These are phyloP conservation scores for Pythium rishiriense DNA, from an alignment of 352 stramenopile genomes.

Conservation along the genomic window DNA sequence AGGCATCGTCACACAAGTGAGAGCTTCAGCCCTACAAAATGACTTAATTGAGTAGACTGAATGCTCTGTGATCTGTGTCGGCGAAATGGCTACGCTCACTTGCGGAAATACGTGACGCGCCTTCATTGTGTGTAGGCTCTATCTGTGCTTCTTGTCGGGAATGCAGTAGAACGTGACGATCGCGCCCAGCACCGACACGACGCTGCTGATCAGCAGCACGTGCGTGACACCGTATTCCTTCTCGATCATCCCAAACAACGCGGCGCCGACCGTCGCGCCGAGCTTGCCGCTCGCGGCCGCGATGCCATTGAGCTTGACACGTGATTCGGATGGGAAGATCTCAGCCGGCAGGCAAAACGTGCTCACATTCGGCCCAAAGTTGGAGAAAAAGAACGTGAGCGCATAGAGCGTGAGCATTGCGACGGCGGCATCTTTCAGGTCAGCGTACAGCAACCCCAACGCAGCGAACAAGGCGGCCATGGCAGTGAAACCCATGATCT, in stretches of 20 bases:
- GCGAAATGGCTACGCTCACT: too few species aligned
- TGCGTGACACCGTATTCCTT: slow-evolving; percentile 53
- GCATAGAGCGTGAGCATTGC: slow-evolving; percentile 69
- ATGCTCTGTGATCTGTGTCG: too few species aligned
- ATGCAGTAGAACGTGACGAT: slow-evolving; percentile 70
- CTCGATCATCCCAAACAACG: slow-evolving; percentile 66
- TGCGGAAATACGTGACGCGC: too few species aligned
- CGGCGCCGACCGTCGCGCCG: slow-evolving; percentile 54
- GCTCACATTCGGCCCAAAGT: slow-evolving; percentile 86
- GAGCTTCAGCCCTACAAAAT: not conserved
- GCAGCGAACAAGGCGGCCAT: slow-evolving; percentile 70
- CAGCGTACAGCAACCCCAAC: slow-evolving; percentile 55
- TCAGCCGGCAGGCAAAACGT: slow-evolving; percentile 86
- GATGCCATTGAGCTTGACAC: slow-evolving; percentile 83
- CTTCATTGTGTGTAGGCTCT: too few species aligned
- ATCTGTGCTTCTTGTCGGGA: slow-evolving; percentile 45
- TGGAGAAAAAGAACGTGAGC: slow-evolving; percentile 88
- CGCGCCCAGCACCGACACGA: slow-evolving; percentile 59
- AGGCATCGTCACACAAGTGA: not conserved
- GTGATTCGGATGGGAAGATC: slow-evolving; percentile 69
- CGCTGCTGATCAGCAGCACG: slow-evolving; percentile 55
- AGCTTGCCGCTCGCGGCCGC: slow-evolving; percentile 78
- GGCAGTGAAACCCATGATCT: slow-evolving; percentile 75
- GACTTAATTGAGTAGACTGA: not conserved
- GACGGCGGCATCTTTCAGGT: slow-evolving; percentile 41